A percentile compares a stretch with the other conserved stretches of the same genome.
Conservation (phyloP, 441 rosid species). For the Viola pubescens region DNA sequence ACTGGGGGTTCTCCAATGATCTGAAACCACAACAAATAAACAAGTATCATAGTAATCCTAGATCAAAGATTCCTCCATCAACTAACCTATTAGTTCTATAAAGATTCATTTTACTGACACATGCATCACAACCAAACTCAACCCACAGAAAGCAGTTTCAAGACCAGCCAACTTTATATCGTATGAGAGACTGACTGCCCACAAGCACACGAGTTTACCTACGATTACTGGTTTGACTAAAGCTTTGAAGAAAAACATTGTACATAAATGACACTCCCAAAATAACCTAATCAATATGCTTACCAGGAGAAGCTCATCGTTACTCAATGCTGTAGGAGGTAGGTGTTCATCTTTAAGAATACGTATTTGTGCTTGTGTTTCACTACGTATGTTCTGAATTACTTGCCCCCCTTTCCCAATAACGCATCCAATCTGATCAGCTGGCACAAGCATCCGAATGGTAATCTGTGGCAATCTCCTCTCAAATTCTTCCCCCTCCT, state of each 20-base stretch:
- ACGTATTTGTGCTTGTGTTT: constrained; percentile 90
- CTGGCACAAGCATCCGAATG: constrained; percentile 79
- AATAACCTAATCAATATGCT: background rate
- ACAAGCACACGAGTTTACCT: too few relatives aligned
- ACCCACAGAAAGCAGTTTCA: too few relatives aligned
- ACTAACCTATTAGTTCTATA: too few relatives aligned
- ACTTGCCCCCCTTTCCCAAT: constrained; percentile 98
- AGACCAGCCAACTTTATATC: too few relatives aligned
- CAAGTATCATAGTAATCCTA: too few relatives aligned
- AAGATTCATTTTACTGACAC: too few relatives aligned
- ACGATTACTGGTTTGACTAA: too few relatives aligned
- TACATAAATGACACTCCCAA: too few relatives aligned
- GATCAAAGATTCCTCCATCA: too few relatives aligned
- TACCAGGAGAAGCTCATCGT: constrained; percentile 95
- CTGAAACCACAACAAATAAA: constrained; percentile 27
- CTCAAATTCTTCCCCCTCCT: constrained; percentile 38
- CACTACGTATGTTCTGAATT: constrained; percentile 77
- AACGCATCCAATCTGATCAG: constrained; percentile 97
- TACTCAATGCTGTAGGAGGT: constrained; percentile 67
- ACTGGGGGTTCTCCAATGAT: constrained; percentile 74
- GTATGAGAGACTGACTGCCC: too few relatives aligned
- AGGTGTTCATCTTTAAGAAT: constrained; percentile 78
- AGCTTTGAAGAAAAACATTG: background rate
- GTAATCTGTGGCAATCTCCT: constrained; percentile 48
- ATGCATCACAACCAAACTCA: too few relatives aligned